phyloP scores from a whole-genome alignment of 2,329 filamentous ascomycete species.

The Pseudogymnoascus sp. region DNA sequence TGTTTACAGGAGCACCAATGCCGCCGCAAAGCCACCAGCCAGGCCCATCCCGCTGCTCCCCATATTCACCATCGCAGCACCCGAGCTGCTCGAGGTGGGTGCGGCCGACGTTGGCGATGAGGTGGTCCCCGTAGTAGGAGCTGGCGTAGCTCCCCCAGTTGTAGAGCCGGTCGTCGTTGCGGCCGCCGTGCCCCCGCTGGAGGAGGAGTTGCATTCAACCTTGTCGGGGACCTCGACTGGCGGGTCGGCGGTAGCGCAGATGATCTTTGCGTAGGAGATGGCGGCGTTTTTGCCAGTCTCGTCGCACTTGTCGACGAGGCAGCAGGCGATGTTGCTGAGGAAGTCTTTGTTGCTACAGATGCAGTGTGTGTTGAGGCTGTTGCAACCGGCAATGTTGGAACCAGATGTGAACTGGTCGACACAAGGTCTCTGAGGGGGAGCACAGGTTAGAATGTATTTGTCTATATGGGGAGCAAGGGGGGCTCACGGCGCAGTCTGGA shows the following conservation, averaged over 20 bases:
- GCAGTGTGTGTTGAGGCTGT: constrained; percentile 36
- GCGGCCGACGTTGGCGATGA: not conserved
- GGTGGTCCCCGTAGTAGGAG: not conserved
- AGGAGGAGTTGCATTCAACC: constrained; percentile 1
- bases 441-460: not conserved
- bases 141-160: not conserved
- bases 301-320: constrained; percentile 37
- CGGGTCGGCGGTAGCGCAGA: constrained; percentile 28
- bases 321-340: constrained; percentile 41
- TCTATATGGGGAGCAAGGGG: not conserved
- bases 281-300: constrained; percentile 31
- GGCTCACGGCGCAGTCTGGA: constrained; percentile 48
- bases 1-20: constrained; percentile 1
- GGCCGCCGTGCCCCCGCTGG: not conserved
- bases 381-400: constrained; percentile 33
- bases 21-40: not conserved
- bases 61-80: not conserved
- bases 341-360: constrained; percentile 40
- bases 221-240: constrained; percentile 21
- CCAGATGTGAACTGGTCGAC: constrained; percentile 30
- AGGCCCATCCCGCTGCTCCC: not conserved
- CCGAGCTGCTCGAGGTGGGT: not conserved
- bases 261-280: constrained; percentile 26
- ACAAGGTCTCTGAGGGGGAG: constrained; percentile 25
- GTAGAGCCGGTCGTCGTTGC: not conserved